These are phyloP conservation scores for Trypanosoma conorhini DNA, from an alignment of 208 protist species.

Conservation along the genomic window DNA sequence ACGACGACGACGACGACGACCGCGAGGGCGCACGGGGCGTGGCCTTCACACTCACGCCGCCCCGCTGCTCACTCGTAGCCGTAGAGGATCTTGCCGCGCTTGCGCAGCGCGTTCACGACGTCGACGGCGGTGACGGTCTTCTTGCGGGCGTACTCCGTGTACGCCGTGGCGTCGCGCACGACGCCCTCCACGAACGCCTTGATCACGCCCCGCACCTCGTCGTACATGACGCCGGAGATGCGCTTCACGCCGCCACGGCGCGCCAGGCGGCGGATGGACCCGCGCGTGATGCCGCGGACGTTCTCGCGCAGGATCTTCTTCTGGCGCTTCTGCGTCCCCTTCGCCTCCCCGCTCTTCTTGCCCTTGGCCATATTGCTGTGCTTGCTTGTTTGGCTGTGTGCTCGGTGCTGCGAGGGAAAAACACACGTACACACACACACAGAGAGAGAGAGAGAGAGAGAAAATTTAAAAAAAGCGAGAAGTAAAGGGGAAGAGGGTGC, in stretches of 20 bases:
- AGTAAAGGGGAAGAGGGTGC: too few relatives aligned
- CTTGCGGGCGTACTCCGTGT: slow-evolving; percentile 62
- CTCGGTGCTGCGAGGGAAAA: too few relatives aligned
- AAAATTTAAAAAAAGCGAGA: too few relatives aligned
- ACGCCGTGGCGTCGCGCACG: slow-evolving; percentile 40
- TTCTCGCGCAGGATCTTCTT: slow-evolving; percentile 89
- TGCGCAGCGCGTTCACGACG: slow-evolving; percentile 82
- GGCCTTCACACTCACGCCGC: too few relatives aligned
- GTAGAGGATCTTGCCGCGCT: slow-evolving; percentile 78
- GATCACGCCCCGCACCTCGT: slow-evolving; percentile 51
- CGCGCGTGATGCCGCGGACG: slow-evolving; percentile 84
- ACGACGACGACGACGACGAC: too few relatives aligned
- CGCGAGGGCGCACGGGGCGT: too few relatives aligned
- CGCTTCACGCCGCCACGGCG: slow-evolving; percentile 93
- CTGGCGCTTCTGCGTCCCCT: slow-evolving; percentile 79
- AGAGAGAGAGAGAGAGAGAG: too few relatives aligned
- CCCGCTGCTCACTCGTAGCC: slow-evolving; percentile 45
- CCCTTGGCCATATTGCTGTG: slow-evolving; percentile 65
- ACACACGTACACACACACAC: too few relatives aligned
- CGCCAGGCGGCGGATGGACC: slow-evolving; percentile 89
- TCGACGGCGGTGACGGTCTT: slow-evolving; percentile 77
- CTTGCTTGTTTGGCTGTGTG: background rate
- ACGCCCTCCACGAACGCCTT: slow-evolving; percentile 76
- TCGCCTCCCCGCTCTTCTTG: slow-evolving; percentile 71
- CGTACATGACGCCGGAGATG: slow-evolving; percentile 58